These are phyloP conservation scores for Vitis hybrid DNA, from an alignment of 177 flowering plant genomes.

Conservation along the genomic window DNA sequence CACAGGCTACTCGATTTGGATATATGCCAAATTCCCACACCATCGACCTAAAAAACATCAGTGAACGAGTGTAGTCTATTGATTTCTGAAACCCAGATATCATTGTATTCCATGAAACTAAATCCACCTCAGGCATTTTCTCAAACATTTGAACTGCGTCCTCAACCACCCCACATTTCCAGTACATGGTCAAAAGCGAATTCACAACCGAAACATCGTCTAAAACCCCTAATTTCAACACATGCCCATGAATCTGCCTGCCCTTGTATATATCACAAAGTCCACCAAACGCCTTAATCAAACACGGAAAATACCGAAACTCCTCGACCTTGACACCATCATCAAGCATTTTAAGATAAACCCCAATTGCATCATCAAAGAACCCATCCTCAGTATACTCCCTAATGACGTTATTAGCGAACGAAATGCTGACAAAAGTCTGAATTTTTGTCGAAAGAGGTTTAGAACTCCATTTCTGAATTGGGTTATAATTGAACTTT, in stretches of 20 bases:
- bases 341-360: conserved; percentile 32
- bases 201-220: conserved; percentile 33
- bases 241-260: conserved; percentile 49
- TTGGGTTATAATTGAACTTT: conserved; percentile 3
- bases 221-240: conserved; percentile 36
- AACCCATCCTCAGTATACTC: conserved; percentile 31
- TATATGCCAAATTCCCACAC: conserved; percentile 21
- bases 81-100: conserved; percentile 42
- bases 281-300: conserved; percentile 51
- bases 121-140: conserved; percentile 37
- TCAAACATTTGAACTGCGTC: conserved; percentile 41
- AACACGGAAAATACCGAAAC: conserved; percentile 34
- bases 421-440: conserved; percentile 2
- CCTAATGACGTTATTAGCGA: conserved; percentile 18
- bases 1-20: conserved; percentile 35
- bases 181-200: conserved; percentile 37
- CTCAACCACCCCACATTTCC: conserved; percentile 37
- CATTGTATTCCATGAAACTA: conserved; percentile 48
- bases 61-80: conserved; percentile 19
- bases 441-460: neutral
- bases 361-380: conserved; percentile 33
- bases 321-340: conserved; percentile 20
- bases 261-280: conserved; percentile 27
- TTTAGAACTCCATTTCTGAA: conserved; percentile 1
- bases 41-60: conserved; percentile 31